Conservation (phyloP, 2,329 filamentous ascomycete species). For the Fusarium begoniae region DNA sequence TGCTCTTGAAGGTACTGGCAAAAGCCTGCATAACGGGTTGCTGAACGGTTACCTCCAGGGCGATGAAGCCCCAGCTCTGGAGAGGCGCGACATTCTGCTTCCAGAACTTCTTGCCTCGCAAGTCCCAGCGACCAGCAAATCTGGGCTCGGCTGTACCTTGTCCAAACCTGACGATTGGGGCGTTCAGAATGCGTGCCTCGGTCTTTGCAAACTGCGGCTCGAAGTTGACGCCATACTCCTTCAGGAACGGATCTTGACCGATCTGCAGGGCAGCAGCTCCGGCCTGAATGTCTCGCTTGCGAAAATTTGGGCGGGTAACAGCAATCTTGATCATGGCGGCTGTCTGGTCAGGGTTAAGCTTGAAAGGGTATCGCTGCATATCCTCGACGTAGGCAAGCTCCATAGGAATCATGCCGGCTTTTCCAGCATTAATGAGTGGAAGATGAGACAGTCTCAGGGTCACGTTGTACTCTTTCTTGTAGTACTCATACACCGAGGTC, state of each 20-base stretch:
- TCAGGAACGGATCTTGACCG: constrained; percentile 76
- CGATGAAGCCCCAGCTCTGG: constrained; percentile 78
- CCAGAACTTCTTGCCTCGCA: constrained; percentile 81
- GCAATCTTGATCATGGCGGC: constrained; percentile 92
- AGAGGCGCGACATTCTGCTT: constrained; percentile 70
- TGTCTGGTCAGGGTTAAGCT: constrained; percentile 72
- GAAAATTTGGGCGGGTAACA: constrained; percentile 76
- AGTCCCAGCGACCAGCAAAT: constrained; percentile 82
- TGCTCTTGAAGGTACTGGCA: constrained; percentile 53
- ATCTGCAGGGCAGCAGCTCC: constrained; percentile 69
- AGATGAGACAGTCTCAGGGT: constrained; percentile 57
- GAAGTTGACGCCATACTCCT: constrained; percentile 78
- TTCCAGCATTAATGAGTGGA: constrained; percentile 67
- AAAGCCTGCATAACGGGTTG: constrained; percentile 48
- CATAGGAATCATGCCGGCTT: constrained; percentile 66
- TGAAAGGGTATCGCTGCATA: constrained; percentile 70
- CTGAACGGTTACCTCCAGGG: constrained; percentile 65
- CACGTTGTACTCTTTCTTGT: constrained; percentile 62
- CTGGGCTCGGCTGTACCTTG: constrained; percentile 67
- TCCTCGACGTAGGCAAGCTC: constrained; percentile 64
- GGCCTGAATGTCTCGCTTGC: constrained; percentile 70
- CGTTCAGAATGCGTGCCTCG: constrained; percentile 74
- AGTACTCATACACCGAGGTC: constrained; percentile 64
- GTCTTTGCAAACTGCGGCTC: constrained; percentile 69
- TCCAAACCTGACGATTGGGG: constrained; percentile 77